Conservation (phyloP, 306 rosid genomes). For the Prunus campanulata region DNA sequence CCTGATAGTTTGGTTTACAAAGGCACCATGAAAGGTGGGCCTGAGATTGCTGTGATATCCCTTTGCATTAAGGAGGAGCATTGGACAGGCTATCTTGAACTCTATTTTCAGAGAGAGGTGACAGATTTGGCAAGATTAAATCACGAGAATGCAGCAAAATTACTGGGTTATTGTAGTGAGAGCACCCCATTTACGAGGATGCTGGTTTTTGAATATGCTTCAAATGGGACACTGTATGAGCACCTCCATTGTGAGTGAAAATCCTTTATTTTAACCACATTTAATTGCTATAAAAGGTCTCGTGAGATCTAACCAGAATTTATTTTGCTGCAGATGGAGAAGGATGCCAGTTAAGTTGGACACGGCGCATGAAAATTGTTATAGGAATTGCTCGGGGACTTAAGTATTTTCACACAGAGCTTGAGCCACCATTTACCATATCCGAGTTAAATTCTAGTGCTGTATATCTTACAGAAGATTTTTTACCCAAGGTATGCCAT, state of each 20-base stretch:
- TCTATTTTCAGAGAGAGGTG: conserved; percentile 96
- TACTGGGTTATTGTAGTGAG: conserved; percentile 88
- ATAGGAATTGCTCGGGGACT: conserved; percentile 90
- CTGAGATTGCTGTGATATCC: conserved; percentile 94
- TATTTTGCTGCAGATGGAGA: conserved; percentile 62
- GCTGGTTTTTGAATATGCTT: conserved; percentile 93
- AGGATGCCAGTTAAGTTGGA: conserved; percentile 90
- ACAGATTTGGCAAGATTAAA: conserved; percentile 78
- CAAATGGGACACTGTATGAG: conserved; percentile 89
- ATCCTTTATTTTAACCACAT: conserved; percentile 11
- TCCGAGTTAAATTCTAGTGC: conserved; percentile 91
- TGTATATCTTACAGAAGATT: conserved; percentile 93
- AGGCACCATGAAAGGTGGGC: conserved; percentile 88
- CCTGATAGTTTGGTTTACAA: conserved; percentile 95
- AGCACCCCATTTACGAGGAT: conserved; percentile 86
- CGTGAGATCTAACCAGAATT: conserved; percentile 24
- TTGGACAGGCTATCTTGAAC: conserved; percentile 92
- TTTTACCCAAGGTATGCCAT: conserved; percentile 75
- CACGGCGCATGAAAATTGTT: conserved; percentile 76
- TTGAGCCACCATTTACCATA: conserved; percentile 90
- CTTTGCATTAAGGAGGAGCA: conserved; percentile 83
- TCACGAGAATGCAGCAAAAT: conserved; percentile 77
- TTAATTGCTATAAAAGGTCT: conserved; percentile 14
- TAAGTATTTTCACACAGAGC: conserved; percentile 79
- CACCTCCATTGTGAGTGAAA: conserved; percentile 78